Evolutionary conservation across 768 basidiomycete species (phyloP).

Genomic region (Psilocybe sp.): DNA sequence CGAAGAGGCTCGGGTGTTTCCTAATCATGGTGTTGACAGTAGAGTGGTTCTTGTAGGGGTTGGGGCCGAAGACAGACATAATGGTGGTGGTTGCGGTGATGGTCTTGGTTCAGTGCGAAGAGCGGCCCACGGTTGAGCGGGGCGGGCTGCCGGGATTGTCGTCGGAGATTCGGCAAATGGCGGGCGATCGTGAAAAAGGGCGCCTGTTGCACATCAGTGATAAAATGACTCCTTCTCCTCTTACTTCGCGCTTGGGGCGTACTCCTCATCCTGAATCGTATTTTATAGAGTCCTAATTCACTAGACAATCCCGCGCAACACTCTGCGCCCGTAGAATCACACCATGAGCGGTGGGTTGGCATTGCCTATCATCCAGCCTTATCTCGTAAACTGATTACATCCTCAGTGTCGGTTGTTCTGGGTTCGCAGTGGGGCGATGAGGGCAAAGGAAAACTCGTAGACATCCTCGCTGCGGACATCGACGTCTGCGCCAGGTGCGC

Average conservation of each 20-base stretch:
- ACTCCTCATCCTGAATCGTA: not conserved
- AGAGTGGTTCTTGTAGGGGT: not conserved
- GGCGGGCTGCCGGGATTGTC: not conserved
- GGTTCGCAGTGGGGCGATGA: conserved; percentile 93
- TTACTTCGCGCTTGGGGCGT: conserved; percentile 1
- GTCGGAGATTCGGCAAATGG: conserved; percentile 15
- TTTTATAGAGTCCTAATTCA: not conserved
- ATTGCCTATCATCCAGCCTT: conserved; percentile 19
- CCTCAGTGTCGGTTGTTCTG: conserved; percentile 65
- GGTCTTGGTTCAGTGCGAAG: not conserved
- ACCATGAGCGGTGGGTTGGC: conserved; percentile 28
- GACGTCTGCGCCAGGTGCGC: conserved; percentile 97
- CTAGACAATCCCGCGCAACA: not conserved
- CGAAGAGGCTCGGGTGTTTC: conserved; percentile 73
- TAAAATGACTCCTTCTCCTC: conserved; percentile 17
- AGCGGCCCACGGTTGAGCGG: not conserved
- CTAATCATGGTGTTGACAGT: conserved; percentile 47
- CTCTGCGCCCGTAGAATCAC: not conserved
- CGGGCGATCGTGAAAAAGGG: conserved; percentile 19
- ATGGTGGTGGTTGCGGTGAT: not conserved
- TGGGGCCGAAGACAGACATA: conserved; percentile 13
- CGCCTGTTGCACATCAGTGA: conserved; percentile 8
- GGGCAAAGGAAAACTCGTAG: conserved; percentile 94
- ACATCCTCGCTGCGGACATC: conserved; percentile 85
- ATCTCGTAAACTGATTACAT: conserved; percentile 10